Conservation (phyloP, 768 basidiomycete genomes). For the Mycena leptocephala region DNA sequence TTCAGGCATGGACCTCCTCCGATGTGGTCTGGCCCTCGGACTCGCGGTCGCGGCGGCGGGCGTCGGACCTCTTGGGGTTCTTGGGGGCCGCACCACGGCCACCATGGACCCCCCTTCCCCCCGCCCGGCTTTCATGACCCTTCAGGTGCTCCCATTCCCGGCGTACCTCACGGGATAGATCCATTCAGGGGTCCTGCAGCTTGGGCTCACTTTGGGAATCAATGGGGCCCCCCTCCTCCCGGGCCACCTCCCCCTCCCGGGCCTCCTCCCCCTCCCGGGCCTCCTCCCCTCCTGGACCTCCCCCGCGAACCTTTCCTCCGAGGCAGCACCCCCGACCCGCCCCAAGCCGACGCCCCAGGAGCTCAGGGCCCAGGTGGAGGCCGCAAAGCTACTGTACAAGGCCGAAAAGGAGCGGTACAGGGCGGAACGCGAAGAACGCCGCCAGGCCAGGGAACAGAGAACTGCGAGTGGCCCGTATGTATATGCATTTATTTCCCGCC, state of each 20-base stretch:
- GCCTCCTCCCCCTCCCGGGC: slow-evolving; percentile 36
- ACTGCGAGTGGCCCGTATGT: slow-evolving; percentile 28
- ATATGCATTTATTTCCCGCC: slow-evolving; percentile 11
- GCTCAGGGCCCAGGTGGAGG: slow-evolving; percentile 68
- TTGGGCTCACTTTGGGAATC: neutral
- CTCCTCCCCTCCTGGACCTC: slow-evolving; percentile 31
- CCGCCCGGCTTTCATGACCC: too few species aligned
- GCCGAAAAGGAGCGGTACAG: slow-evolving; percentile 81
- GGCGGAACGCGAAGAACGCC: slow-evolving; percentile 67
- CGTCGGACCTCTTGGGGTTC: slow-evolving; percentile 7
- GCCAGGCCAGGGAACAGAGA: slow-evolving; percentile 52
- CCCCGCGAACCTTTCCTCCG: slow-evolving; percentile 35
- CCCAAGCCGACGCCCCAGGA: slow-evolving; percentile 53
- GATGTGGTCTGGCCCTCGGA: slow-evolving; percentile 2
- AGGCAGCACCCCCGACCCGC: slow-evolving; percentile 39
- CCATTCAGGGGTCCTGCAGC: neutral
- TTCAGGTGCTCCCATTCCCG: slow-evolving; percentile 15
- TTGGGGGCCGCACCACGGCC: slow-evolving; percentile 18
- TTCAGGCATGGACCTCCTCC: slow-evolving; percentile 36
- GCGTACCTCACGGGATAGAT: slow-evolving; percentile 1
- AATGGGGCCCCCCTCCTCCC: neutral
- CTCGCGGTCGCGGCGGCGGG: slow-evolving; percentile 31
- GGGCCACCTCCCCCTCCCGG: slow-evolving; percentile 26
- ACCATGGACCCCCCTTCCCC: slow-evolving; percentile 6
- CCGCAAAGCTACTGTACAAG: slow-evolving; percentile 78